These are phyloP conservation scores for Klebsormidium nitens DNA, from an alignment of 139 green algal species.

Conservation along the genomic window DNA sequence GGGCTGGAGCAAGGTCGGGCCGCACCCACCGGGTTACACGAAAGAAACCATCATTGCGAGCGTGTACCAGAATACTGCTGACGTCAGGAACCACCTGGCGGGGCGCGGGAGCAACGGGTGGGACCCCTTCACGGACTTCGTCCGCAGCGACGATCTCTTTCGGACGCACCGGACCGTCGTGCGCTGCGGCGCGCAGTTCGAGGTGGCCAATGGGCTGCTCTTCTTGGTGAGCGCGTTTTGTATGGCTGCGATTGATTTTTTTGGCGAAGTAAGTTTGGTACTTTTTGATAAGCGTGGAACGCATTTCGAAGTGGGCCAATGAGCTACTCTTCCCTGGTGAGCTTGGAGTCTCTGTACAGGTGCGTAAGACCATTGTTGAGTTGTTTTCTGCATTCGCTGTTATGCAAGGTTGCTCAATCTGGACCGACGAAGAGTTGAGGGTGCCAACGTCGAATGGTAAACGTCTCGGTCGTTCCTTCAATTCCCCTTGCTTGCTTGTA, in stretches of 20 bases:
- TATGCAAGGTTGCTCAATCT: too few species aligned
- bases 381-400: too few species aligned
- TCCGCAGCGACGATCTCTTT: slow-evolving; percentile 73
- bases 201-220: slow-evolving; percentile 56
- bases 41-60: slow-evolving; percentile 79
- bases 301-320: too few species aligned
- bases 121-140: slow-evolving; percentile 84
- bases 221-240: slow-evolving; percentile 14
- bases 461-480: too few species aligned
- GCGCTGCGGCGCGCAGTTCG: slow-evolving; percentile 88
- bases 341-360: too few species aligned
- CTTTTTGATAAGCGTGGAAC: neutral
- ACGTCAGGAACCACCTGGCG: slow-evolving; percentile 37
- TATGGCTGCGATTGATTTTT: neutral
- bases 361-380: too few species aligned
- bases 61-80: slow-evolving; percentile 56
- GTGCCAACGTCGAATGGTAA: too few species aligned
- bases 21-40: neutral
- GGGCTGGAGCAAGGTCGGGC: slow-evolving; percentile 50
- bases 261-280: too few species aligned
- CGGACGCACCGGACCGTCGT: slow-evolving; percentile 52
- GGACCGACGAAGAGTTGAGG: too few species aligned
- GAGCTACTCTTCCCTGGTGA: too few species aligned
- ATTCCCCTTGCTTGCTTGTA: too few species aligned
- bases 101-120: slow-evolving; percentile 52